Evolutionary conservation across 371 early-diverging fungal species (phyloP), one percentile per base, ranked within the genome.

Genomic region (Mucor indicus): DNA sequence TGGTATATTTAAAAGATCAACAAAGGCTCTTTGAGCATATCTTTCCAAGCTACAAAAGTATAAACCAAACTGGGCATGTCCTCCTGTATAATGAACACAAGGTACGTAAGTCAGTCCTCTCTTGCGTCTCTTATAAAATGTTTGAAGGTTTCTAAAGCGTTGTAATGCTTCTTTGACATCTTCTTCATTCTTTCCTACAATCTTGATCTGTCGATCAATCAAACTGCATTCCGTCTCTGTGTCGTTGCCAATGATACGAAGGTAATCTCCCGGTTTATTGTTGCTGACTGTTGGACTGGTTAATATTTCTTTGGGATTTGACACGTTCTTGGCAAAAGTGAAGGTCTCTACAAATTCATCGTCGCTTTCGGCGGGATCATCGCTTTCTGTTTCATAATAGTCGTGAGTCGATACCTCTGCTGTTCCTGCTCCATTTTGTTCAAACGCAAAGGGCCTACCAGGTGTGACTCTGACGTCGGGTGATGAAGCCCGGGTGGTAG

Each of bases 141-240:
- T 53, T 33, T 62, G 62, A 22, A 62, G 31, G 32, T 62, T 62
- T 23, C 38, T 38, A 21, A 62, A 62, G 15, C 62, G 29, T 2
- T 44, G 19, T 19, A 37, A 24, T 17, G 62, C 62, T 38, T 62
- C 62, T 13, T 57, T 56, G 3, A 62, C 53, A n/a, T 36, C 20
- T 9, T 52, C 47, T 32, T 53, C 49, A 31, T 38, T 23, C n/a
- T 48, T 41, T 19, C 62, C 62, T 0, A 56, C 50, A 29, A 62
- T 62, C 15, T 53, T 48, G 9, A 62, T 32, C 37, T 44, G 38
- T 32, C 56, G 44, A 21, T 49, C 47, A 2, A 41, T 31, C 19
- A 57, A 48, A 25, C 45, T 44, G 17, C 62, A 62, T 29, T 62
- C 57, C 1, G 62, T 62, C 3, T 47, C 47, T 9, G 62, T 62